Percentiles rank a stretch among this genome's conserved stretches.
Evolutionary conservation across 2,329 filamentous ascomycete genomes (phyloP).

Genomic region (Lachnellula subtilissima): DNA sequence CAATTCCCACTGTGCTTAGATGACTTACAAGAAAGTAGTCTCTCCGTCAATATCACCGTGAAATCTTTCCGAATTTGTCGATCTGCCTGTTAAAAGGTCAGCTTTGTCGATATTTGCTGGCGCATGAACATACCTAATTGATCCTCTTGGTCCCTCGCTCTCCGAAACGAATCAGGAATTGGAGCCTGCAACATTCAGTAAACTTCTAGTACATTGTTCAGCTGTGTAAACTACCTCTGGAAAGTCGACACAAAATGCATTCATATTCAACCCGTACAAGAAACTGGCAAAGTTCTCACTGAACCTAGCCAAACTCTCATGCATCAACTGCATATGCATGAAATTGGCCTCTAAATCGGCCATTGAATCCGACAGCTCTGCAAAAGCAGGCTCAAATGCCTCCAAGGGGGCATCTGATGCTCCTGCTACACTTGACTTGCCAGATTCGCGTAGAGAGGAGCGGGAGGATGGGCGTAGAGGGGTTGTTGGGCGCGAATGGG

Average conservation of each 20-base stretch:
- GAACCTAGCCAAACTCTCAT: slow-evolving; percentile 88
- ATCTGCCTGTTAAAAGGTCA: slow-evolving; percentile 20
- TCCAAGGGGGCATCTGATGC: slow-evolving; percentile 67
- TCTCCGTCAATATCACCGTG: slow-evolving; percentile 52
- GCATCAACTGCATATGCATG: slow-evolving; percentile 95
- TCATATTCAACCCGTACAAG: slow-evolving; percentile 96
- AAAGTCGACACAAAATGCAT: slow-evolving; percentile 97
- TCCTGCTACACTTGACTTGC: slow-evolving; percentile 47
- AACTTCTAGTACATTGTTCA: background rate
- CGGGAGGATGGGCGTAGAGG: slow-evolving; percentile 87
- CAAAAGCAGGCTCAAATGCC: slow-evolving; percentile 81
- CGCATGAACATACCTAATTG: slow-evolving; percentile 36
- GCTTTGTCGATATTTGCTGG: slow-evolving; percentile 7
- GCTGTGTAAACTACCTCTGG: slow-evolving; percentile 63
- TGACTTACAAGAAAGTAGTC: slow-evolving; percentile 74
- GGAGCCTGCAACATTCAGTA: slow-evolving; percentile 55
- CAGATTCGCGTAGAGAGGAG: slow-evolving; percentile 74
- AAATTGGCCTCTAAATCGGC: slow-evolving; percentile 95
- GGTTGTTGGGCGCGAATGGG: slow-evolving; percentile 66
- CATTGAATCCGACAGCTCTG: slow-evolving; percentile 89
- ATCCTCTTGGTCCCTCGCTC: slow-evolving; percentile 55
- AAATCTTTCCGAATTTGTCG: slow-evolving; percentile 34
- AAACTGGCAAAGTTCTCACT: slow-evolving; percentile 95
- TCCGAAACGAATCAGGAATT: slow-evolving; percentile 74
- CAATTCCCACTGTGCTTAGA: background rate